Base-by-base conservation (phyloP, 225 moss, liverwort and hornwort species). In the Antitrichia curtipendula region DNA sequence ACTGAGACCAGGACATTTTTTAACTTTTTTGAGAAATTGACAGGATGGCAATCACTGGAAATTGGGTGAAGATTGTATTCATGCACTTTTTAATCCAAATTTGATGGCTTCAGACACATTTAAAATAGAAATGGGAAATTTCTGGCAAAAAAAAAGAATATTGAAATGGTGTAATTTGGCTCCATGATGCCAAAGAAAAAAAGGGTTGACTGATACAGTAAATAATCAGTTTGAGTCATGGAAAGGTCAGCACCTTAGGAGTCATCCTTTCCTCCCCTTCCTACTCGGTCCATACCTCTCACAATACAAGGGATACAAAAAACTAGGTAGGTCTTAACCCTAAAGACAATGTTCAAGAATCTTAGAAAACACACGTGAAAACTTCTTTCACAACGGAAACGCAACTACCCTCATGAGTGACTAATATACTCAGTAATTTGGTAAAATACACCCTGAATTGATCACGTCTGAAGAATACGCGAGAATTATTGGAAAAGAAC, bases 401-500 rank as follows among this genome's bases (percentile, higher is more conserved):
- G 57, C 57, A 49, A 68, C 27, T 54, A 50, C 29, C 78, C 83
- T 63, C 83, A 36, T 18, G 54, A 69, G 49, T 82, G 77, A 52
- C 78, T 74, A 84, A 50, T 41, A 74, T 31, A 18, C 74, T 64
- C 74, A 34, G 41, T 71, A 62, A 40, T 16, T 59, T 24, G 27
- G 21, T 82, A 88, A 84, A 84, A 86, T 88, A 78, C 86, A 88
- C 82, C 71, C 71, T 57, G 70, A 90, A 86, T 86, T 82, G 60
- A 80, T 75, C 73, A 73, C 21, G 52, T 74, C 60, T 53, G 60
- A 84, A 73, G 25, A 23, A 25, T 24, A 41, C 58, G 49, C 73
- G 41, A 81, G 50, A 84, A 81, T 56, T 84, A 56, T 85, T 85
- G 41, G 64, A 82, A 65, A 52, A 84, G 31, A 78, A 81, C 74